Conservation (phyloP, 176 grass and related monocot genomes). For the Hordeum vulgare region DNA sequence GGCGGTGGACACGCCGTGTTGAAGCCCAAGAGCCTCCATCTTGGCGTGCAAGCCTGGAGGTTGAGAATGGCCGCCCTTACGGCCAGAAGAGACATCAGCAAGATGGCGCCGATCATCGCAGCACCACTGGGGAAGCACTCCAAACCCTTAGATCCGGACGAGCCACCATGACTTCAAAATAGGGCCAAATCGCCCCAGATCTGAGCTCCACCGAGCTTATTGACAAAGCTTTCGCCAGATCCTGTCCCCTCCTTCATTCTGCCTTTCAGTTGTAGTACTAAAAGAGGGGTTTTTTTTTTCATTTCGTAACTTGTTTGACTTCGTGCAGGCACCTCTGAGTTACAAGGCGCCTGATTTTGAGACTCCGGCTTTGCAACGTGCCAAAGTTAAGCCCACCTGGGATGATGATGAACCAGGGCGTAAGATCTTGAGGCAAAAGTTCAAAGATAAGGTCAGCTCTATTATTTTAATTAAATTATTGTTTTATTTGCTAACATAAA, state of each 20-base stretch:
- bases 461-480: neutral
- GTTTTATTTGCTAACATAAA: neutral
- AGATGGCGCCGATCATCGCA: neutral
- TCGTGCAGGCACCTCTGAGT: conserved; percentile 42
- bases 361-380: conserved; percentile 77
- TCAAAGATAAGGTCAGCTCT: conserved; percentile 50
- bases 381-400: conserved; percentile 77
- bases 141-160: neutral
- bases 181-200: neutral
- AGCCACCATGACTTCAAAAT: neutral
- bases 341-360: conserved; percentile 79
- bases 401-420: conserved; percentile 64
- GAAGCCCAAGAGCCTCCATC: neutral
- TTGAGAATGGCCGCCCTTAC: too few relatives aligned
- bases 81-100: too few relatives aligned
- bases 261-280: neutral
- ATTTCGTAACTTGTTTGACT: neutral
- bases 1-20: neutral
- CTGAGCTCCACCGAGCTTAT: neutral
- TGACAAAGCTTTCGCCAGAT: neutral
- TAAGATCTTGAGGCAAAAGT: conserved; percentile 65
- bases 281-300: neutral
- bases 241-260: too few relatives aligned
- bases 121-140: neutral
- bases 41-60: neutral